Conservation (phyloP, 768 basidiomycete species). For the Lactarius pseudohatsudake region DNA sequence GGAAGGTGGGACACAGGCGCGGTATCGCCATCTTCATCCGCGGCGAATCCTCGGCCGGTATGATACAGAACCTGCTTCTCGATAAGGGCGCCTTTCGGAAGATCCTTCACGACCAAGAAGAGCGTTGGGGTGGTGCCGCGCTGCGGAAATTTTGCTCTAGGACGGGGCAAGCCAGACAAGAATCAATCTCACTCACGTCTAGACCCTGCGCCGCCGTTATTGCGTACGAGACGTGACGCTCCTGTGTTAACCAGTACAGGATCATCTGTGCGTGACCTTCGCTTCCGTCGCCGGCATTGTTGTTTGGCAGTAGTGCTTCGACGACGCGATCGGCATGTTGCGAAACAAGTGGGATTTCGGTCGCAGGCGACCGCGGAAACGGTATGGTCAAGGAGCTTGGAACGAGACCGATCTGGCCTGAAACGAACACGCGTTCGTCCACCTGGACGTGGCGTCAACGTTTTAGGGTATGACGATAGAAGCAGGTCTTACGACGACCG, state of each 20-base stretch:
- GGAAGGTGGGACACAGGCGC: constrained; percentile 40
- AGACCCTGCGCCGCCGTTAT: constrained; percentile 40
- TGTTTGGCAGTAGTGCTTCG: constrained; percentile 57
- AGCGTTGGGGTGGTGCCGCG: constrained; percentile 43
- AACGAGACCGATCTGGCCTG: constrained; percentile 92
- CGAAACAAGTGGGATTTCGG: constrained; percentile 70
- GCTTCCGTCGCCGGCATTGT: constrained; percentile 54
- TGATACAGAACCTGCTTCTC: constrained; percentile 79
- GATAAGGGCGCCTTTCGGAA: constrained; percentile 70
- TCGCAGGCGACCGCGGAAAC: constrained; percentile 50
- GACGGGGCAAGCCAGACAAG: not conserved
- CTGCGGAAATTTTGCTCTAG: constrained; percentile 17
- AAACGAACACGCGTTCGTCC: constrained; percentile 77
- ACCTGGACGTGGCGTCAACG: constrained; percentile 45
- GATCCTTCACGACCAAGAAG: constrained; percentile 57
- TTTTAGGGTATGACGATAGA: not conserved
- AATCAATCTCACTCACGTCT: constrained; percentile 11
- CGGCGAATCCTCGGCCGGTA: constrained; percentile 54
- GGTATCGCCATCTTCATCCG: constrained; percentile 50
- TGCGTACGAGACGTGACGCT: constrained; percentile 41
- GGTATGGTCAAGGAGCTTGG: constrained; percentile 74
- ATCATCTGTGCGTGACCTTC: constrained; percentile 58
- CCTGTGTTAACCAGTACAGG: constrained; percentile 70
- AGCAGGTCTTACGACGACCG: constrained; percentile 61
- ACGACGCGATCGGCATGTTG: constrained; percentile 80